Conservation (phyloP, 2,329 filamentous ascomycete genomes). For the Coleophoma eucalyptorum region DNA sequence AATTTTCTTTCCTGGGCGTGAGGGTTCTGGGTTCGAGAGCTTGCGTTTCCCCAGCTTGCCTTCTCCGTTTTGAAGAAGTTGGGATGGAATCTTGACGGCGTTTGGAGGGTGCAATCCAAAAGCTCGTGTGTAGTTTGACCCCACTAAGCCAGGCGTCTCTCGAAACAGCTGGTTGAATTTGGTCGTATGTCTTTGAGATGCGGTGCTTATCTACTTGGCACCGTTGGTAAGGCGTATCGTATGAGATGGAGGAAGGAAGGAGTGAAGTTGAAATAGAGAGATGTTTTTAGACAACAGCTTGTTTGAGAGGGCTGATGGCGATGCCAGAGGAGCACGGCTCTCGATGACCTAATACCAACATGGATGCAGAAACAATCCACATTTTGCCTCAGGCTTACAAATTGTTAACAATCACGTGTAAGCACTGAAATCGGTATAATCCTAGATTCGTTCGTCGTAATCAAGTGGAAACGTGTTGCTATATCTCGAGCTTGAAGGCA, state of each 20-base stretch:
- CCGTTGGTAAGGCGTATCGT: too few species aligned
- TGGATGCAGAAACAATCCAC: too few species aligned
- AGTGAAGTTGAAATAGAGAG: not conserved
- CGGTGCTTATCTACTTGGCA: too few species aligned
- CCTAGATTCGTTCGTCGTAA: too few species aligned
- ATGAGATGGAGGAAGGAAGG: not conserved
- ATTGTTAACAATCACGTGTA: too few species aligned
- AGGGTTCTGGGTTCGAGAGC: constrained; percentile 56
- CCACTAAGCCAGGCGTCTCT: not conserved
- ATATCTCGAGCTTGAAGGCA: too few species aligned
- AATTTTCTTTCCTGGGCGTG: constrained; percentile 53
- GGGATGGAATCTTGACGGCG: constrained; percentile 25
- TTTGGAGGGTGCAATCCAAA: constrained; percentile 15
- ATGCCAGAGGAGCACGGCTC: constrained; percentile 3
- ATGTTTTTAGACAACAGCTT: not conserved
- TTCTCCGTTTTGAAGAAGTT: constrained; percentile 16
- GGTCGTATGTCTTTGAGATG: not conserved
- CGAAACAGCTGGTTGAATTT: not conserved
- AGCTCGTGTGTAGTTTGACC: constrained; percentile 4
- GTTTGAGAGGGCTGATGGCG: constrained; percentile 8
- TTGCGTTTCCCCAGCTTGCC: constrained; percentile 65
- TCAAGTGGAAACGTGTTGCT: too few species aligned
- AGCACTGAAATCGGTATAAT: too few species aligned
- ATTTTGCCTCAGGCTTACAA: too few species aligned
- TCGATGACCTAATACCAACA: too few species aligned